Base-by-base conservation (phyloP, 345 rosid species). In the Anastatica hierochuntica region DNA sequence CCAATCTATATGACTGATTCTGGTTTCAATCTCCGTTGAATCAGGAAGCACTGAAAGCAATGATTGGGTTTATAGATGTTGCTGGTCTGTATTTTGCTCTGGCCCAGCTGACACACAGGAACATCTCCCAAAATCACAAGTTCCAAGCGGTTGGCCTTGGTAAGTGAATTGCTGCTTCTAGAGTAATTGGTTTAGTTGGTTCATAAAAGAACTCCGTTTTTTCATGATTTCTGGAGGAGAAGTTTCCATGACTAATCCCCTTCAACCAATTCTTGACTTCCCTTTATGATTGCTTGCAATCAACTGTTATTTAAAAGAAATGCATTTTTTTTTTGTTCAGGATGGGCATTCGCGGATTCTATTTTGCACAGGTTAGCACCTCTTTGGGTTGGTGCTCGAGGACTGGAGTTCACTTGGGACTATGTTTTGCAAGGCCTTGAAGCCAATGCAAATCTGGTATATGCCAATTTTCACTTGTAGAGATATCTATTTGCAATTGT, bases 311-410 rank as follows among this genome's bases (percentile, higher is more conserved):
- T 3, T 24, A 15, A 19, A 14, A 39, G 13, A 33, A 7, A 14
- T 48, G 14, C 14, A 0, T 14, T 37, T 14, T 36, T 37, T 37
- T 6, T 12, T 69, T 48, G 31, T 60, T 76, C 54, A 90, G 96
- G 96, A 26, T 90, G 98, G 98, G 98, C 98, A 30, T 90, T 90
- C 8, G 95, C 98, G 20, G 98, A 90, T 79, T 79, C 98, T 50
- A 83, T 90, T 43, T 73, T 90, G 27, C 98, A 90, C 68, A 81
- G 88, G 71, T 73, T 87, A 68, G 98, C 96, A 49, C 95, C 95
- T 23, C 95, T 90, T 16, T 87, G 96, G 98, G 95, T 84, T 27
- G 96, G 96, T 49, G 95, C 96, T 41, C 74, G 96, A 70, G 98
- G 96, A 41, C 76, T 84, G 45, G 96, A 90, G 67, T 87, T 90